These are phyloP conservation scores for Coccomyxa sp. DNA, from an alignment of 139 green algal species.

Conservation along the genomic window DNA sequence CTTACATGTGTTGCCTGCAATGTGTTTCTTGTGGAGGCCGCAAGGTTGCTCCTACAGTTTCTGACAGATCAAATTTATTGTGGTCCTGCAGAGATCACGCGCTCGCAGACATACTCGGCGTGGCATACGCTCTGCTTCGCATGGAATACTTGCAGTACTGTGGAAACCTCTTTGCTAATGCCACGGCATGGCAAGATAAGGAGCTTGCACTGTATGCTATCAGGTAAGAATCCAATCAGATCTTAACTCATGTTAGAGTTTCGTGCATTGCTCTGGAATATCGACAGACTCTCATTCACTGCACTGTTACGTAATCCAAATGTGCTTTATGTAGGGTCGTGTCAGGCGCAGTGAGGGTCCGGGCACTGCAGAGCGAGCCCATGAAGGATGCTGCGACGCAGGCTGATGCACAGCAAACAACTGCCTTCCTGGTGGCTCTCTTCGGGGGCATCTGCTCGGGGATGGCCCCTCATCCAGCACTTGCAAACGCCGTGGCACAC, in stretches of 20 bases:
- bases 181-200: not conserved
- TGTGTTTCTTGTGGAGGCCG: not conserved
- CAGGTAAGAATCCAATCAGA: not conserved
- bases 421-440: not conserved
- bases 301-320: not conserved
- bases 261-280: not conserved
- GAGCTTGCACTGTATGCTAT: not conserved
- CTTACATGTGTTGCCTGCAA: not conserved
- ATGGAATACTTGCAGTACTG: constrained; percentile 6
- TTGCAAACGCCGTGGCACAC: not conserved
- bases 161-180: not conserved
- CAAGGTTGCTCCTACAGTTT: not conserved
- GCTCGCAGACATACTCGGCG: constrained; percentile 10
- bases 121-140: constrained; percentile 6
- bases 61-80: not conserved
- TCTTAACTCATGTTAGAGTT: not conserved
- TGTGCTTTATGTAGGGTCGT: constrained; percentile 4
- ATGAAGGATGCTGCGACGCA: not conserved
- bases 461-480: not conserved
- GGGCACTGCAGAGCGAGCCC: not conserved
- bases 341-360: not conserved
- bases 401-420: not conserved
- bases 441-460: constrained; percentile 1
- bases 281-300: not conserved
- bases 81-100: constrained; percentile 12